Evolutionary conservation across 768 basidiomycete species (phyloP).

Genomic region (Tephrocybe sp.): DNA sequence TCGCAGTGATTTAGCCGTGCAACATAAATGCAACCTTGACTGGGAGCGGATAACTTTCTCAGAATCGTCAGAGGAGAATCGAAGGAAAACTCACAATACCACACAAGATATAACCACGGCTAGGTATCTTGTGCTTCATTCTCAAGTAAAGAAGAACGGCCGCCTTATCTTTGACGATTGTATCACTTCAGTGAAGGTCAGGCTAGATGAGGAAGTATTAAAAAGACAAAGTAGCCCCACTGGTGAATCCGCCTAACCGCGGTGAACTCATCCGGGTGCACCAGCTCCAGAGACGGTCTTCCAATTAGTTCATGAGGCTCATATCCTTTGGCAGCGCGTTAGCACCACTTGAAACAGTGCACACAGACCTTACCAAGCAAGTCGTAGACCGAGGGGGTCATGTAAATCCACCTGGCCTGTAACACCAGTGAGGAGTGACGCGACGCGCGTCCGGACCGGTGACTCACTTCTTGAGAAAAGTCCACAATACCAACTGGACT

Average conservation of each 20-base stretch:
- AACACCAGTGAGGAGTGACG: slow-evolving; percentile 12
- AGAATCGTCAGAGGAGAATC: background rate
- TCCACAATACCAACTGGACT: slow-evolving; percentile 73
- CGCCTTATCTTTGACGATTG: slow-evolving; percentile 76
- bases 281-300: slow-evolving; percentile 66
- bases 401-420: slow-evolving; percentile 65
- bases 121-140: slow-evolving; percentile 75
- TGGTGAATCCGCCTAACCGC: slow-evolving; percentile 69
- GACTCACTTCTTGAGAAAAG: slow-evolving; percentile 66
- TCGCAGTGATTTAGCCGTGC: background rate
- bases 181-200: slow-evolving; percentile 46
- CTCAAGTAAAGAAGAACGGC: slow-evolving; percentile 77
- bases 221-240: slow-evolving; percentile 32
- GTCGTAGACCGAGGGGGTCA: slow-evolving; percentile 64
- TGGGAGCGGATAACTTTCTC: slow-evolving; percentile 7
- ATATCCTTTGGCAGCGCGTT: slow-evolving; percentile 46
- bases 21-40: slow-evolving; percentile 16
- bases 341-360: background rate
- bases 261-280: slow-evolving; percentile 76
- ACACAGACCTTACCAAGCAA: slow-evolving; percentile 46
- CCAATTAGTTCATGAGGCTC: slow-evolving; percentile 73
- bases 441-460: slow-evolving; percentile 3
- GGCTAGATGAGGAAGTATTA: background rate
- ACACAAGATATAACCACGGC: slow-evolving; percentile 73
- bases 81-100: slow-evolving; percentile 53